A percentile compares a stretch with the other conserved stretches of the same genome.
Evolutionary conservation across 306 rosid genomes (phyloP).

Genomic region (Abrus pulchellus): DNA sequence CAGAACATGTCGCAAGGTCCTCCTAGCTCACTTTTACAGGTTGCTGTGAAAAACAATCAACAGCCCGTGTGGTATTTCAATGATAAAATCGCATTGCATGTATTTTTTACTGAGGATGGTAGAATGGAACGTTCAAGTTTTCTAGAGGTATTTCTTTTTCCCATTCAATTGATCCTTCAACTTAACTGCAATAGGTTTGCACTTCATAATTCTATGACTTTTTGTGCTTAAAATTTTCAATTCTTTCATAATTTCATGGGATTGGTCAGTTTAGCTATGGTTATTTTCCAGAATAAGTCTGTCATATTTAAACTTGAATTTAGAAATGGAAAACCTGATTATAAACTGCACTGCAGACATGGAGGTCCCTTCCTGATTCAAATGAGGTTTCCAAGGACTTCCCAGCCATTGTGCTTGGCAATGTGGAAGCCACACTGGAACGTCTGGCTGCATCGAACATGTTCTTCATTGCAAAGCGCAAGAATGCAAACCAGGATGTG

Average conservation of each 20-base stretch:
- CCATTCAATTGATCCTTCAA: conserved; percentile 7
- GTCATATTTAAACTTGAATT: neutral
- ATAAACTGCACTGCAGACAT: conserved; percentile 63
- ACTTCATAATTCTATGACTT: conserved; percentile 11
- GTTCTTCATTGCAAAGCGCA: conserved; percentile 91
- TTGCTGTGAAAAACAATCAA: conserved; percentile 86
- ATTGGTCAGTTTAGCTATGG: conserved; percentile 5
- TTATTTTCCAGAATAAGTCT: neutral
- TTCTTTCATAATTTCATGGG: neutral
- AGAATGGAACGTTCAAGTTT: conserved; percentile 87
- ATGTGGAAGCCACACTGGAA: conserved; percentile 69
- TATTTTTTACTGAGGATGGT: conserved; percentile 85
- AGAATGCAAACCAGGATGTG: conserved; percentile 87
- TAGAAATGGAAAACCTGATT: conserved; percentile 42
- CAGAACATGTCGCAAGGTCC: conserved; percentile 93
- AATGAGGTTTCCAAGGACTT: conserved; percentile 88
- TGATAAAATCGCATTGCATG: conserved; percentile 72
- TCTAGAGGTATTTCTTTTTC: conserved; percentile 73
- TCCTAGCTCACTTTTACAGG: conserved; percentile 84
- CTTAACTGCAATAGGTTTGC: neutral
- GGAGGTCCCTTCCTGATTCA: conserved; percentile 94
- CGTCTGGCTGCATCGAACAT: conserved; percentile 72
- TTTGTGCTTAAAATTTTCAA: neutral
- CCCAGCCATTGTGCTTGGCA: conserved; percentile 65
- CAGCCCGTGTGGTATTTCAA: conserved; percentile 92